Conservation (phyloP, 2,329 filamentous ascomycete species). For the Xylaria sp. region DNA sequence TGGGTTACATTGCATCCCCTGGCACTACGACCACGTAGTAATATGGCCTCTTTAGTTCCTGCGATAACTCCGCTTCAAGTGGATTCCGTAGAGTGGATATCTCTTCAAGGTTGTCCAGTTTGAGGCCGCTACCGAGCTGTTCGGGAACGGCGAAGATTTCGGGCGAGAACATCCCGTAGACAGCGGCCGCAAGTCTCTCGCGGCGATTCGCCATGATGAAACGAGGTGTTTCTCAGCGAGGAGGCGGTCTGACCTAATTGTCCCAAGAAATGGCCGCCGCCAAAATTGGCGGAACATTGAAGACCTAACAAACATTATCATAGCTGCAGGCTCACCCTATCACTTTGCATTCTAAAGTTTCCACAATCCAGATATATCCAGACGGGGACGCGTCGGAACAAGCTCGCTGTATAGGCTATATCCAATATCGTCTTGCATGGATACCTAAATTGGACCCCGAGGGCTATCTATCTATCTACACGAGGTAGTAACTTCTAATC, state of each 20-base stretch:
- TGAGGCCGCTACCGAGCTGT: slow-evolving; percentile 12
- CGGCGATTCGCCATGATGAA: slow-evolving; percentile 14
- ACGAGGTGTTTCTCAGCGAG: neutral
- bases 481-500: no score
- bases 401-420: neutral
- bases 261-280: neutral
- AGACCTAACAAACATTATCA: slow-evolving; percentile 15
- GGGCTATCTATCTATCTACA: neutral
- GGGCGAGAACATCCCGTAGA: neutral
- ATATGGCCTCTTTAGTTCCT: neutral
- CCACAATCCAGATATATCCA: neutral
- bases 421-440: neutral
- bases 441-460: slow-evolving; percentile 9
- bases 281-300: slow-evolving; percentile 3
- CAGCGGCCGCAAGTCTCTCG: neutral
- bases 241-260: slow-evolving; percentile 27
- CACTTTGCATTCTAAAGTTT: slow-evolving; percentile 4
- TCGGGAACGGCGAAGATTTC: neutral
- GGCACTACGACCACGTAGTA: neutral
- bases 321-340: slow-evolving; percentile 15
- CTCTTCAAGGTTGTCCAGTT: neutral
- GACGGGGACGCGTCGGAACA: neutral
- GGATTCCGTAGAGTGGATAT: neutral
- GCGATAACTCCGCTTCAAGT: slow-evolving; percentile 8
- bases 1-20: slow-evolving; percentile 19